Base-by-base conservation (phyloP, 2,329 filamentous ascomycete genomes). In the Coniochaeta sp. region DNA sequence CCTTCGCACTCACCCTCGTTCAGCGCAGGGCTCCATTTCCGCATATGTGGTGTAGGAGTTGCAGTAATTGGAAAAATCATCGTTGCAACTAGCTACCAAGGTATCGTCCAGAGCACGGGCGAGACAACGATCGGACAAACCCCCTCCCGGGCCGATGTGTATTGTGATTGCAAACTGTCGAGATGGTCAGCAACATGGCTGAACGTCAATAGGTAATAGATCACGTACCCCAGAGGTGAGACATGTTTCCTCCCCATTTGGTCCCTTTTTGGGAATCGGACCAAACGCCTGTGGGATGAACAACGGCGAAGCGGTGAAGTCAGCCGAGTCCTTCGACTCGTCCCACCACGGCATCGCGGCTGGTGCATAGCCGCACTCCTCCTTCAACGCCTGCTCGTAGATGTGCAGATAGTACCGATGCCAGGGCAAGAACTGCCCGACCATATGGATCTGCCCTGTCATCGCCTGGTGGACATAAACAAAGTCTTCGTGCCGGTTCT, bases 281-380 rank as follows among this genome's bases (percentile, higher is more conserved):
- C 66, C 65, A 45, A 67, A 65, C 52, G 60, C 65, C 4, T 49
- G 51, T 18, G 61, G 55, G 18, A 57, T 62, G 58, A 67, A 68
- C 13, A 69, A 16, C 30, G 61, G 60, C 1, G 65, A 62, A 12
- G 56, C 45, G 24, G 59, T 57, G 50, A 68, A 69, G 51, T 62
- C 57, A 47, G 65, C 66, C 4, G 65, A 56, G 49, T 69, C 57
- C 18, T 49, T 49, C 24, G 66, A 65, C 66, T 70, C 68, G 55
- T 71, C 66, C 68, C 68, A 71, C 66, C 68, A 71, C 6, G 68
- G 64, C 57, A 71, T 62, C 7, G n/a, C n/a, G n/a, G n/a, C n/a
- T 2, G 67, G 61, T 9, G 63, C 60, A 55, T 70, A 70, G 48
- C 59, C 61, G 53, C 69, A 72, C 60, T 73, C 69, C 13, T 65